Conservation (phyloP, 2,329 filamentous ascomycete genomes). For the Penicillium hordei region DNA sequence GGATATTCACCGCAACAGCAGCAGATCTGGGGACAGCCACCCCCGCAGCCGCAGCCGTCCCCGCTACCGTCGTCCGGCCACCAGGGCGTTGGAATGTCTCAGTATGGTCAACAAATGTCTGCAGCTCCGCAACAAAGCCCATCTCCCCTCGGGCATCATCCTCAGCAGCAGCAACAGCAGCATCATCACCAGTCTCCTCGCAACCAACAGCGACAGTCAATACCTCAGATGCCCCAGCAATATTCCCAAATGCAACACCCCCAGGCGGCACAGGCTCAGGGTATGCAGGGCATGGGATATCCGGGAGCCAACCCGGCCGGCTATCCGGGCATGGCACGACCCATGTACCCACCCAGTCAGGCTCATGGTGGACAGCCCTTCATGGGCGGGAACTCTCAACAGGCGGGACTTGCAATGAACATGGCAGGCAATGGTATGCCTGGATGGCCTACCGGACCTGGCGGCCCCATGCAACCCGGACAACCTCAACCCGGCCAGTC, state of each 20-base stretch:
- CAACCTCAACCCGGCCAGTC: constrained; percentile 42
- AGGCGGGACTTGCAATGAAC: constrained; percentile 37
- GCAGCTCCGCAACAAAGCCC: constrained; percentile 38
- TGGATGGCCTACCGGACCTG: constrained; percentile 39
- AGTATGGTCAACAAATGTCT: constrained; percentile 44
- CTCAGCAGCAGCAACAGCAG: constrained; percentile 33
- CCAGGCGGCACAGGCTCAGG: constrained; percentile 32
- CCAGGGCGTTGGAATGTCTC: constrained; percentile 43
- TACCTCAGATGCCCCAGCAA: constrained; percentile 39
- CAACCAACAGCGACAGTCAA: constrained; percentile 38
- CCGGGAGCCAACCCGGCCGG: constrained; percentile 34
- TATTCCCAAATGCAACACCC: constrained; percentile 38
- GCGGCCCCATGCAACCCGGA: constrained; percentile 38
- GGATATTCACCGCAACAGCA: constrained; percentile 63
- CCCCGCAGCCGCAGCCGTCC: constrained; percentile 63
- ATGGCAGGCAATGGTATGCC: constrained; percentile 40
- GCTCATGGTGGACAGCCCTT: constrained; percentile 35
- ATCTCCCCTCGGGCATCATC: constrained; percentile 36
- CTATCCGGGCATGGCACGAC: constrained; percentile 38
- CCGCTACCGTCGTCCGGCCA: constrained; percentile 45
- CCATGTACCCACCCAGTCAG: constrained; percentile 41
- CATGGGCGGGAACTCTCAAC: constrained; percentile 37
- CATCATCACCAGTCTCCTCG: constrained; percentile 47
- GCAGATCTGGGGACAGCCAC: constrained; percentile 66
- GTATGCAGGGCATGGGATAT: constrained; percentile 35